These are phyloP conservation scores for Byssothecium circinans DNA, from an alignment of 2,329 filamentous ascomycete genomes.

Conservation along the genomic window DNA sequence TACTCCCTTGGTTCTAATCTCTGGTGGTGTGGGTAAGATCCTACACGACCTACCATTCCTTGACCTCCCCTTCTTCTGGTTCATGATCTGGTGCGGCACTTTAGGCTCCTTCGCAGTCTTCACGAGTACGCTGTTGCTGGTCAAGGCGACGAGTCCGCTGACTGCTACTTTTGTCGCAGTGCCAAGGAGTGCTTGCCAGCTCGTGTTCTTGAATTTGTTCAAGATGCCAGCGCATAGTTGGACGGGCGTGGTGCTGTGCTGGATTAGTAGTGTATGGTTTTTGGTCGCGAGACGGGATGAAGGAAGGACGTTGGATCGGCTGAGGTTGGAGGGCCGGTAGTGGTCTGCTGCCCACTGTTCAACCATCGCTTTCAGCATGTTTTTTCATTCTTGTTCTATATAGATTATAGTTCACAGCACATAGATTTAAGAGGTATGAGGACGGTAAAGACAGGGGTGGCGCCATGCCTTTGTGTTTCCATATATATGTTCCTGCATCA, in stretches of 20 bases:
- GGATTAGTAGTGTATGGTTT: conserved; percentile 55
- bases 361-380: not conserved
- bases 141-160: conserved; percentile 54
- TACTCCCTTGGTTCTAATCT: conserved; percentile 53
- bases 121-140: conserved; percentile 51
- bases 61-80: conserved; percentile 59
- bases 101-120: conserved; percentile 54
- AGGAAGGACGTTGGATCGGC: conserved; percentile 36
- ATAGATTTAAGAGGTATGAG: no score
- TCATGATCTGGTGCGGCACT: conserved; percentile 54
- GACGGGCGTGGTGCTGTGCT: conserved; percentile 55
- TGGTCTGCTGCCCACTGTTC: no score
- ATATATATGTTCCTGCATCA: no score
- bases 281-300: conserved; percentile 47
- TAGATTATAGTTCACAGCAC: not conserved
- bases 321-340: conserved; percentile 39
- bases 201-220: conserved; percentile 51
- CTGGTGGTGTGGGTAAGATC: conserved; percentile 54
- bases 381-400: not conserved
- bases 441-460: not conserved
- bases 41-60: conserved; percentile 57
- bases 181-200: conserved; percentile 52
- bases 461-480: not conserved
- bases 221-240: conserved; percentile 55
- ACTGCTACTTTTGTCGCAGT: conserved; percentile 54